These are phyloP conservation scores for Solanum paucissectum DNA, from an alignment of 257 asterid genomes.

Conservation along the genomic window DNA sequence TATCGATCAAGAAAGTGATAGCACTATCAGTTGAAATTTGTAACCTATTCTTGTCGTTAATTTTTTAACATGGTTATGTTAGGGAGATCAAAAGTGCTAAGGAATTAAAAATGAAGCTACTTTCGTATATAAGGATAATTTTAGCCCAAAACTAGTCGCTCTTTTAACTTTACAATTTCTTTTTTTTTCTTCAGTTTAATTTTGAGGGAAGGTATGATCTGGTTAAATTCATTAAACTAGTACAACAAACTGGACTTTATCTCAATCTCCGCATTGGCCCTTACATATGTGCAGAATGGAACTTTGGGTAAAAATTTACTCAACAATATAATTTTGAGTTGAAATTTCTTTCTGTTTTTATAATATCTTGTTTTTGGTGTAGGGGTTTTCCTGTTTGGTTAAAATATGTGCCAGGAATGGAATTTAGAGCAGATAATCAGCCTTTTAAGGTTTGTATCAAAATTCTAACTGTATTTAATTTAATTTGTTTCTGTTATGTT, in stretches of 20 bases:
- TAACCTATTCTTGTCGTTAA: no score
- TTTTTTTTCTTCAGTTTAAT: slow-evolving; percentile 37
- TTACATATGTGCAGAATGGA: slow-evolving; percentile 83
- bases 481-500: neutral
- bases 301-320: slow-evolving; percentile 42
- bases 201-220: slow-evolving; percentile 64
- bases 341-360: slow-evolving; percentile 6
- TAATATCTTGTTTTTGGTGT: slow-evolving; percentile 19
- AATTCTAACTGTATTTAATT: neutral
- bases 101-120: no score
- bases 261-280: slow-evolving; percentile 92
- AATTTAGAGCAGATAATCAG: slow-evolving; percentile 71
- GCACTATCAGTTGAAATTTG: no score
- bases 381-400: slow-evolving; percentile 97
- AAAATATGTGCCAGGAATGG: slow-evolving; percentile 72
- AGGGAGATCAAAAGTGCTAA: no score
- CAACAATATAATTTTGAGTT: neutral
- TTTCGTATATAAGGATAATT: neutral
- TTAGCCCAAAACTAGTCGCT: neutral
- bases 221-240: slow-evolving; percentile 62
- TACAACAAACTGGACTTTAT: slow-evolving; percentile 75
- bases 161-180: neutral
- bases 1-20: no score
- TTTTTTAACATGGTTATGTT: no score
- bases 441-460: slow-evolving; percentile 60